phyloP scores from a whole-genome alignment of 208 protist genomes.

The Jaenimonas drosophilae region DNA sequence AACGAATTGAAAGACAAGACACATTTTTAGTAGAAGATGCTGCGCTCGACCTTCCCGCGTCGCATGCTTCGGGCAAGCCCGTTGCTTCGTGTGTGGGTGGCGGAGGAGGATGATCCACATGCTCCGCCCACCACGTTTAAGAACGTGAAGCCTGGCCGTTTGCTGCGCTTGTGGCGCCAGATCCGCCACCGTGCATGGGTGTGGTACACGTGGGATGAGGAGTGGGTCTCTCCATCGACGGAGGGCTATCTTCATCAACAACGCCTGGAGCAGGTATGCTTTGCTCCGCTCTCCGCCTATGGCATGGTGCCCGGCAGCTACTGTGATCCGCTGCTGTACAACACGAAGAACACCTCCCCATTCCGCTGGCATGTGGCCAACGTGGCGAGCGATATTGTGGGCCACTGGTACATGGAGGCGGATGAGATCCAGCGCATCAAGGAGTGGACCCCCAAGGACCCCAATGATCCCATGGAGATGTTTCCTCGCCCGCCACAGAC shows the following conservation, averaged over 20 bases:
- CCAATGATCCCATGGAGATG: conserved; percentile 83
- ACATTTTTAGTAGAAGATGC: too few relatives aligned
- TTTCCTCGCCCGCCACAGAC: conserved; percentile 81
- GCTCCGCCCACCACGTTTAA: conserved; percentile 85
- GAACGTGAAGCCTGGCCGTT: conserved; percentile 73
- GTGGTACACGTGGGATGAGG: conserved; percentile 80
- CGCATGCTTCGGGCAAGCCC: conserved; percentile 32
- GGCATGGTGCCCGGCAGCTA: conserved; percentile 86
- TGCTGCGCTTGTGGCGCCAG: conserved; percentile 81
- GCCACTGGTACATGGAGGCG: conserved; percentile 88
- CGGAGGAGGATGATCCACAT: conserved; percentile 72
- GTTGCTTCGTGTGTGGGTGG: conserved; percentile 73
- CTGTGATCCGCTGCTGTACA: conserved; percentile 87
- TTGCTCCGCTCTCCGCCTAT: conserved; percentile 77
- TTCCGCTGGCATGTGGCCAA: conserved; percentile 87
- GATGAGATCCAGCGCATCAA: conserved; percentile 85
- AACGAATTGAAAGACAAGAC: too few relatives aligned
- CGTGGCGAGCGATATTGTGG: conserved; percentile 71
- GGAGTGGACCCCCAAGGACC: conserved; percentile 86
- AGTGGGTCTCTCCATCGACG: conserved; percentile 56
- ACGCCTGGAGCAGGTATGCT: conserved; percentile 84
- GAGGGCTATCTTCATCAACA: conserved; percentile 85
- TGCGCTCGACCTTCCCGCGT: conserved; percentile 17
- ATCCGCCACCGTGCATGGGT: conserved; percentile 81
- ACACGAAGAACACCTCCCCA: conserved; percentile 85